These are phyloP conservation scores for Acaromyces ingoldii DNA, from an alignment of 1,284 basidiomycete genomes.

Conservation along the genomic window DNA sequence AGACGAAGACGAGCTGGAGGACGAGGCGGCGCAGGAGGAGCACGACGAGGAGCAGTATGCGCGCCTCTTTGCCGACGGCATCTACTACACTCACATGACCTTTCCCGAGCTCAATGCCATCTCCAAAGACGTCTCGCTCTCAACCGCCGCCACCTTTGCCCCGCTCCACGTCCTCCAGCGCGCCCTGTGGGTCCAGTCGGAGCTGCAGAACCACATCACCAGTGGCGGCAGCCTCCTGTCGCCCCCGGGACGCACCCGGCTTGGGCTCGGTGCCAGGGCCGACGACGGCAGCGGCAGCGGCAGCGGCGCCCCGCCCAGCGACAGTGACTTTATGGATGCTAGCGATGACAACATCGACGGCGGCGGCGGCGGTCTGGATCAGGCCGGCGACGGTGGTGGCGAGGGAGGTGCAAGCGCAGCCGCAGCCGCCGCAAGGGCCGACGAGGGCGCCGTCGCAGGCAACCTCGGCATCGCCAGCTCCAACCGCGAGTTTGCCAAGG, in stretches of 20 bases:
- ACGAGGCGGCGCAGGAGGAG: slow-evolving; percentile 16
- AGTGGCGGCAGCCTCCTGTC: not conserved
- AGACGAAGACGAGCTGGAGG: not conserved
- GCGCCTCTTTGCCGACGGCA: slow-evolving; percentile 70
- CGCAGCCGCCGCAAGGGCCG: no score
- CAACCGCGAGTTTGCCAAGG: slow-evolving; percentile 23
- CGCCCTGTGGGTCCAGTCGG: slow-evolving; percentile 36
- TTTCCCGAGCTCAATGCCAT: slow-evolving; percentile 33
- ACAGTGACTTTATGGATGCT: no score
- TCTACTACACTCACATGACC: slow-evolving; percentile 83
- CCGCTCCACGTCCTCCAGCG: slow-evolving; percentile 32
- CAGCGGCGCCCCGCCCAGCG: no score
- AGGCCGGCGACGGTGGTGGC: no score
- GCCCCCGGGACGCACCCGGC: no score
- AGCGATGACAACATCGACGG: no score
- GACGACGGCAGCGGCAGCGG: no score
- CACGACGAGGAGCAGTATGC: slow-evolving; percentile 41
- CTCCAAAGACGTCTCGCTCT: slow-evolving; percentile 19
- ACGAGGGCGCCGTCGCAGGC: no score
- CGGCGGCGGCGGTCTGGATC: no score
- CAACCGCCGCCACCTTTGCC: slow-evolving; percentile 21
- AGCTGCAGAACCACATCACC: slow-evolving; percentile 31
- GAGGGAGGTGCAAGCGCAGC: no score
- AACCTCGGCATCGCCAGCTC: slow-evolving; percentile 34
- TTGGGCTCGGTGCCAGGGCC: no score